Conservation (phyloP, 2,329 filamentous ascomycete species). For the Colletotrichum theobromicola region DNA sequence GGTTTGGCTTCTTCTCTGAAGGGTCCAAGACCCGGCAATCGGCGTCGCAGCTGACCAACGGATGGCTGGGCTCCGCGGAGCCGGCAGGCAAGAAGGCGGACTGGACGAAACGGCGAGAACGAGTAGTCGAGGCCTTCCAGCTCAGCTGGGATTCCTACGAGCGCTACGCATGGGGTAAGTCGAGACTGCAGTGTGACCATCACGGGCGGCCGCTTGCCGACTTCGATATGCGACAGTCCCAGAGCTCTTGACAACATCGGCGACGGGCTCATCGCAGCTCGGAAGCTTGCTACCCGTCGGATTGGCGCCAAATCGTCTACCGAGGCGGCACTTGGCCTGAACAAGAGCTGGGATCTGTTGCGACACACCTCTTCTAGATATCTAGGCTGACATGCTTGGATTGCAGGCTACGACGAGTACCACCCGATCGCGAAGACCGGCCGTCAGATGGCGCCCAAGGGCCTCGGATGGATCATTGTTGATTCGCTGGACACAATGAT, state of each 20-base stretch:
- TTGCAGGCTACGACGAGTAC: constrained; percentile 82
- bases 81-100: constrained; percentile 55
- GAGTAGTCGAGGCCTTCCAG: constrained; percentile 87
- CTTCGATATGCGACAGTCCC: accelerated
- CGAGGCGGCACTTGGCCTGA: not conserved
- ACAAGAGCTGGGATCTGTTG: not conserved
- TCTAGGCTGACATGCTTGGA: not conserved
- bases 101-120: constrained; percentile 80
- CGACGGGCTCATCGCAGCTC: not conserved
- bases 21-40: constrained; percentile 32
- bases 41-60: constrained; percentile 51
- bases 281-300: not conserved
- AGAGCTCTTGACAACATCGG: not conserved
- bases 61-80: constrained; percentile 60
- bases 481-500: constrained; percentile 97
- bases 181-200: constrained; percentile 22
- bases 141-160: constrained; percentile 94
- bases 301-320: not conserved
- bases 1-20: constrained; percentile 65
- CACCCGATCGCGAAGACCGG: constrained; percentile 82
- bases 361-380: not conserved
- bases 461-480: constrained; percentile 97
- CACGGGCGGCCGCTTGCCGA: not conserved
- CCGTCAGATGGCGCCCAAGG: constrained; percentile 83
- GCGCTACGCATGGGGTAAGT: constrained; percentile 89